Base-by-base conservation (phyloP, 371 early-diverging fungal species). In the Circinella minor region DNA sequence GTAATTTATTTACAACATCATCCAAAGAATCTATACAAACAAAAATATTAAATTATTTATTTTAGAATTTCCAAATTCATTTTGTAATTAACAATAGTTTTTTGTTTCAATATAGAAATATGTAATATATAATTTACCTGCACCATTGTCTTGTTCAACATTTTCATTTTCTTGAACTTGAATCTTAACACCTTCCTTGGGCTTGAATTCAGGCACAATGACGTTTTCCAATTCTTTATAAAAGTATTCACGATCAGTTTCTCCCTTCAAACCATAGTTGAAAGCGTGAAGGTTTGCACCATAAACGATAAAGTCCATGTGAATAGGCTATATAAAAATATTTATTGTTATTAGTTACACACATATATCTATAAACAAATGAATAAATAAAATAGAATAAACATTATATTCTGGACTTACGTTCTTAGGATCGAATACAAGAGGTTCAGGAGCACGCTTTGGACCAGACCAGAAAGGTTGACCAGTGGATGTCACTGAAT, bases 381-480 rank as follows among this genome's bases (percentile, higher is more conserved):
- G 5, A 0, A 1, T 27, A 27, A 0, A 27, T 27, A 27, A 27
- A 27, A 27, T 27, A 27, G 2, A 27, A 27, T 27, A 27, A 27
- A 27, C 27, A 27, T 27, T 27, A 27, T 2, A 27, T 1, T 27
- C 0, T 27, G 2, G 27, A 72, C 81, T 55, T 73, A 87, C 84
- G 71, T 97, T 89, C 49, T 91, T 80, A 17, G 88, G 76, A 76
- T 97, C 93, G 78, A 98, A 99, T 18, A 67, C 77, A 64, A 95
- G 84, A 37, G 97, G 90, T 1, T 86, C 86, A 18, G 99, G 99
- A 8, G 97, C 95, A 67, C 98, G 92, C 87, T 99, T 99, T 55
- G 99, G 99, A 15, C 99, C 99, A 63, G 95, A 94, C 99, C 99
- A 99, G 92, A 99, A 99, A 43, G 88, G 88, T 62, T 93, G 90